Conservation (phyloP, 2,329 filamentous ascomycete species). For the Aspergillus sergii region DNA sequence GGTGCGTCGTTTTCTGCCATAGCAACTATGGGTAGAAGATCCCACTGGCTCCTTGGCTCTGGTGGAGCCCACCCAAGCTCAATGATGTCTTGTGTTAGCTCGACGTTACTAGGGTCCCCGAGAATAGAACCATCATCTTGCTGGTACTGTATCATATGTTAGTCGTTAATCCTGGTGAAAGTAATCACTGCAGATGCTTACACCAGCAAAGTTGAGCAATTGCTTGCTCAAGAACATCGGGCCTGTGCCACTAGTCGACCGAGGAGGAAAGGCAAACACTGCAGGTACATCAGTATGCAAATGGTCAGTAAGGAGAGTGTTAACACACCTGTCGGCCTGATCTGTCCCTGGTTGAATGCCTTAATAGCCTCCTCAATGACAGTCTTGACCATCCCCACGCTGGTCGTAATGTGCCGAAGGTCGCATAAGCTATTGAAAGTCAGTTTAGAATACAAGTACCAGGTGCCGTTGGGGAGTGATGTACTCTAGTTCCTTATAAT, state of each 20-base stretch:
- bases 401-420: background rate
- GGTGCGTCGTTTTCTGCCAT: constrained; percentile 9
- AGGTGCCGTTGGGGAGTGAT: background rate
- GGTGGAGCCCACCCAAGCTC: constrained; percentile 4
- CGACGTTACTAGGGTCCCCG: constrained; percentile 5
- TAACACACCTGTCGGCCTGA: constrained; percentile 4
- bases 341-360: constrained; percentile 6
- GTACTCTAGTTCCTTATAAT: background rate
- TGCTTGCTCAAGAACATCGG: constrained; percentile 7
- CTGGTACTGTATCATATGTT: background rate
- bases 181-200: background rate
- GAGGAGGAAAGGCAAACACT: constrained; percentile 7
- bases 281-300: background rate
- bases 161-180: background rate
- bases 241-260: background rate
- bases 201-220: constrained; percentile 7
- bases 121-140: constrained; percentile 1
- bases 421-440: background rate
- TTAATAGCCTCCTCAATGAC: background rate
- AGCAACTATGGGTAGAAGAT: constrained; percentile 4
- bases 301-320: too few relatives aligned
- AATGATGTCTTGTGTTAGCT: constrained; percentile 7
- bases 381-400: background rate
- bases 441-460: background rate
- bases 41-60: constrained; percentile 1